Evolutionary conservation across 2,329 filamentous ascomycete species (phyloP).

Genomic region (Onygena corvina): DNA sequence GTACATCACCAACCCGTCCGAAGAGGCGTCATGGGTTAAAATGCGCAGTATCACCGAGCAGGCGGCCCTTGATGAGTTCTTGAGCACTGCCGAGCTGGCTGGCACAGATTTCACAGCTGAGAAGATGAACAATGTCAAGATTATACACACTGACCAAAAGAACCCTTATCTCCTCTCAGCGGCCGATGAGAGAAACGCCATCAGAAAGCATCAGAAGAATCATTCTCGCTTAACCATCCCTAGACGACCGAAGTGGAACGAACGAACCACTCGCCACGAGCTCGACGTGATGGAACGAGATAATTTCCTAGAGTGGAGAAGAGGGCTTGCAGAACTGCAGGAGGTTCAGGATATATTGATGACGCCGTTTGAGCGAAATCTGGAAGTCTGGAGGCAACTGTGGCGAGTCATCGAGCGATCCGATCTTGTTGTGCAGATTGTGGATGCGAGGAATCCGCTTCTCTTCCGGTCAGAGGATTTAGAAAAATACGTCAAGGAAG

Average conservation of each 20-base stretch:
- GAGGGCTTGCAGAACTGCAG: constrained; percentile 81
- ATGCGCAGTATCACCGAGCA: constrained; percentile 99
- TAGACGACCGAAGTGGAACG: constrained; percentile 77
- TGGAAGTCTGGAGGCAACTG: constrained; percentile 95
- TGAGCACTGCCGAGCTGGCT: constrained; percentile 90
- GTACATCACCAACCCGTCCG: constrained; percentile 80
- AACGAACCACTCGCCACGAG: constrained; percentile 68
- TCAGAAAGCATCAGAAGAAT: constrained; percentile 75
- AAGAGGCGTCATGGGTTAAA: constrained; percentile 95
- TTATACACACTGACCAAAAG: constrained; percentile 90
- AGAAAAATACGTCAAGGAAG: constrained; percentile 86
- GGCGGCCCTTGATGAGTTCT: constrained; percentile 88
- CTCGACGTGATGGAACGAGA: constrained; percentile 69
- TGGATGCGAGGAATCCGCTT: constrained; percentile 88
- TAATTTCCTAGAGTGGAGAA: constrained; percentile 72
- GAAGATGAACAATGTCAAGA: constrained; percentile 98
- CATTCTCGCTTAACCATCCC: constrained; percentile 73
- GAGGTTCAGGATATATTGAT: constrained; percentile 90
- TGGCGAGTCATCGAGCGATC: constrained; percentile 97
- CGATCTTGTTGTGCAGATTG: constrained; percentile 93
- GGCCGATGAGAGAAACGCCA: constrained; percentile 63
- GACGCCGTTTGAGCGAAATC: constrained; percentile 93
- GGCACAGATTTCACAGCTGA: constrained; percentile 97
- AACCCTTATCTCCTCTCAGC: constrained; percentile 87
- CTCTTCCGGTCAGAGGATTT: constrained; percentile 90